Base-by-base conservation (phyloP, 495 filamentous ascomycete genomes). In the Halenospora varia region DNA sequence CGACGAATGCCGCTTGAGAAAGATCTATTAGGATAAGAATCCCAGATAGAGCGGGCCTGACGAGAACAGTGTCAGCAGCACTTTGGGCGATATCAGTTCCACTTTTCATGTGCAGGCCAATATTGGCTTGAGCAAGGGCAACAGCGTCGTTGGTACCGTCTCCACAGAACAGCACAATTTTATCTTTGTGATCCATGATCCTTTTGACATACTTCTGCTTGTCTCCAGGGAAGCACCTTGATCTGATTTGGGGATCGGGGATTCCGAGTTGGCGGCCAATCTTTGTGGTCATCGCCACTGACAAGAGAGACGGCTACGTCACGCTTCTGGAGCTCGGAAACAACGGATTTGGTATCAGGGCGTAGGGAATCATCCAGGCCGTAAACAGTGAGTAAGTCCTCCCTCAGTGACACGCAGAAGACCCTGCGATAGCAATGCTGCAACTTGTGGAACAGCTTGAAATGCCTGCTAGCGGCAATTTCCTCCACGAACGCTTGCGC, bases 131-230 rank as follows among this genome's bases (percentile, higher is more conserved):
- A 2, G 86, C 80, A 4, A 94, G 76, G 1, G 89, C 88, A 11
- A 85, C 74, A 0, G 89, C 87, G 66, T 92, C 89, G 68, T 94
- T 94, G 2, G 87, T 89, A 8, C 89, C 89, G 63, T 94, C 89
- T 44, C 89, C 89, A 61, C 79, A 77, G 70, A 93, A 92, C 17
- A 92, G 59, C 19, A 90, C 77, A 2, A 77, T 48, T 25, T 56
- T 10, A 52, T 56, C 48, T 70, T 67, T 51, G 8, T 68, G 69
- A 13, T n/a, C n/a, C n/a, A n/a, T n/a, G n/a, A n/a, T n/a, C n/a
- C n/a, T n/a, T n/a, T n/a, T n/a, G n/a, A n/a, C n/a, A n/a, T n/a
- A n/a, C n/a, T n/a, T n/a, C n/a, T n/a, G n/a, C n/a, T n/a, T n/a
- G n/a, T n/a, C n/a, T n/a, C n/a, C n/a, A n/a, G n/a, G n/a, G n/a